These are phyloP conservation scores for Ceriops tagal DNA, from an alignment of 345 rosid genomes.

Conservation along the genomic window DNA sequence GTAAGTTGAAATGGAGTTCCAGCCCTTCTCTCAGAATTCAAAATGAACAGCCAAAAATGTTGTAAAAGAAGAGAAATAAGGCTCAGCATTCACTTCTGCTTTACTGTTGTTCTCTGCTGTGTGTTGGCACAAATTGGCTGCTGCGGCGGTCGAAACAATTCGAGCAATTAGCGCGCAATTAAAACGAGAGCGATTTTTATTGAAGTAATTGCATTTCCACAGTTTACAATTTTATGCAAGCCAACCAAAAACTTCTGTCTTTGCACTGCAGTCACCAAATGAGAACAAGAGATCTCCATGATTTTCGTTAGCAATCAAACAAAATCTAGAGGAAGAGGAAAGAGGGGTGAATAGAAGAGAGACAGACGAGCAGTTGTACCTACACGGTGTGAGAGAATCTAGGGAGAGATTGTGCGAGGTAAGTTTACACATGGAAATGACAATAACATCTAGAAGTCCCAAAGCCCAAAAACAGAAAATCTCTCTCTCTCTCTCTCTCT, in stretches of 20 bases:
- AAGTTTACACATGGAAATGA: not conserved
- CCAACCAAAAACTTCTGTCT: not conserved
- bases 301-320: constrained; percentile 44
- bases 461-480: not conserved
- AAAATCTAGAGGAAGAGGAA: constrained; percentile 26
- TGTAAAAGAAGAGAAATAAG: too few species aligned
- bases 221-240: constrained; percentile 6
- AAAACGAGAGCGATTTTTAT: too few species aligned
- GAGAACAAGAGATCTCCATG: constrained; percentile 28
- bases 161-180: too few species aligned
- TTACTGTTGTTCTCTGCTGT: too few species aligned
- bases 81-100: too few species aligned
- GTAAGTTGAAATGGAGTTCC: too few species aligned
- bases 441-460: not conserved
- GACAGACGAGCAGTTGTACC: constrained; percentile 33
- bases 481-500: too few species aligned
- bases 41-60: too few species aligned
- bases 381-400: constrained; percentile 30
- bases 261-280: constrained; percentile 15
- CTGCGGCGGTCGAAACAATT: too few species aligned
- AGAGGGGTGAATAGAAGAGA: too few species aligned
- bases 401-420: constrained; percentile 22
- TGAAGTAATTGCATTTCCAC: not conserved
- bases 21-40: too few species aligned
- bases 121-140: too few species aligned